phyloP scores from a whole-genome alignment of 192 early-diverging fungal species.

The Rhizophlyctis rosea region DNA sequence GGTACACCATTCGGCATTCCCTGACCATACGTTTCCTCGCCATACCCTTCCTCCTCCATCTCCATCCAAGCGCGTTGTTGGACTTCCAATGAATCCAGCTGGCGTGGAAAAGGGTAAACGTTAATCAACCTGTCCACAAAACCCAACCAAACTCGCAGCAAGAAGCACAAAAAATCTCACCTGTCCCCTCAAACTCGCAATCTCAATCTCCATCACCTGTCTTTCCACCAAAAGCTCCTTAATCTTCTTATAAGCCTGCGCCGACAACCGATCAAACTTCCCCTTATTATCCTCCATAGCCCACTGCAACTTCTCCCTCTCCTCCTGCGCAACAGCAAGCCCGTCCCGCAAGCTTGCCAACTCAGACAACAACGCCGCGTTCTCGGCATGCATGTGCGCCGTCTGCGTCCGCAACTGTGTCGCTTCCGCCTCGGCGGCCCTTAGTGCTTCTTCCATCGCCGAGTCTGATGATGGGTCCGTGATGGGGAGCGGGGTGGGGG shows the following conservation, averaged over 20 bases:
- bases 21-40: no score
- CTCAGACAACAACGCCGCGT: slow-evolving; percentile 18
- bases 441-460: not conserved
- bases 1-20: no score
- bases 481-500: not conserved
- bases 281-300: slow-evolving; percentile 27
- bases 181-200: no score
- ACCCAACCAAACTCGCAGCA: not conserved
- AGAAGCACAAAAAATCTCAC: slow-evolving; percentile 52
- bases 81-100: no score
- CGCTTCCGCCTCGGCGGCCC: not conserved
- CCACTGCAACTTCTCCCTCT: slow-evolving; percentile 13
- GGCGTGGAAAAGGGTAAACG: no score
- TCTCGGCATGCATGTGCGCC: slow-evolving; percentile 7
- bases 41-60: no score
- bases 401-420: not conserved
- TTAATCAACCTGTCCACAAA: not conserved
- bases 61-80: no score
- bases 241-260: slow-evolving; percentile 44
- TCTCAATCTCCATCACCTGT: slow-evolving; percentile 20
- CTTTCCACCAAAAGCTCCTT: slow-evolving; percentile 45
- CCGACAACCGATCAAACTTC: slow-evolving; percentile 40
- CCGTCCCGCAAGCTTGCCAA: slow-evolving; percentile 18
- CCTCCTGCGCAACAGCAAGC: slow-evolving; percentile 8
- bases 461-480: not conserved